Conservation (phyloP, 768 basidiomycete genomes). For the Hypholoma sublateritium region DNA sequence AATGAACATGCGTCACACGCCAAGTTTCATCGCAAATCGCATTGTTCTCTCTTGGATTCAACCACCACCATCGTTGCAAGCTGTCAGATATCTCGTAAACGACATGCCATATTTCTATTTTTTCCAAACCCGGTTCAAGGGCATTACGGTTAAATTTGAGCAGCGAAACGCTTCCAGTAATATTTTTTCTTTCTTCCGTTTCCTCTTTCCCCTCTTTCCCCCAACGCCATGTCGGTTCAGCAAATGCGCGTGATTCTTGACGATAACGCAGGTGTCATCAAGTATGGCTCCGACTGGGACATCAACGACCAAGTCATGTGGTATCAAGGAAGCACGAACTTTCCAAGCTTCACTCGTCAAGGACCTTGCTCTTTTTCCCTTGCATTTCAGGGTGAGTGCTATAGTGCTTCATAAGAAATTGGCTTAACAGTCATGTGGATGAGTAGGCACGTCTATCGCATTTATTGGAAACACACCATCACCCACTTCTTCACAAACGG, state of each 20-base stretch:
- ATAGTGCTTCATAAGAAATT: too few relatives aligned
- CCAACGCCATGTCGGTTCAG: neutral
- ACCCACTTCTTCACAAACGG: too few relatives aligned
- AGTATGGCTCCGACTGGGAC: conserved; percentile 7
- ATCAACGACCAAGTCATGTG: neutral
- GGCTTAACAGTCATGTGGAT: neutral
- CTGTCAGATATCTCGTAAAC: too few relatives aligned
- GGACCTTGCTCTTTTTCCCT: conserved; percentile 2
- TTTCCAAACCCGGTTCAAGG: too few relatives aligned
- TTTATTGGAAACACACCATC: neutral
- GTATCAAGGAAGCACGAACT: conserved; percentile 6
- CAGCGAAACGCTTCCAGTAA: too few relatives aligned
- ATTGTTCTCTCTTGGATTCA: too few relatives aligned
- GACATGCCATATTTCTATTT: too few relatives aligned
- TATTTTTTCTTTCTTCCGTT: neutral
- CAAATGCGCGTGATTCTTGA: conserved; percentile 6
- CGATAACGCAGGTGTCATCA: neutral
- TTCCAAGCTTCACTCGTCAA: neutral
- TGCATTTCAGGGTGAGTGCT: conserved; percentile 9
- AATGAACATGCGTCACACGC: too few relatives aligned
- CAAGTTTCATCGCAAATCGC: too few relatives aligned
- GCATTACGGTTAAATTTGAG: too few relatives aligned
- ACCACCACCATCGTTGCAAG: too few relatives aligned
- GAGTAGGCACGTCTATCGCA: neutral
- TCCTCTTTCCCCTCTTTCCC: neutral